A percentile compares a stretch with the other conserved stretches of the same genome.
Conservation (phyloP, 2,329 filamentous ascomycete species). For the Fonsecaea monophora region DNA sequence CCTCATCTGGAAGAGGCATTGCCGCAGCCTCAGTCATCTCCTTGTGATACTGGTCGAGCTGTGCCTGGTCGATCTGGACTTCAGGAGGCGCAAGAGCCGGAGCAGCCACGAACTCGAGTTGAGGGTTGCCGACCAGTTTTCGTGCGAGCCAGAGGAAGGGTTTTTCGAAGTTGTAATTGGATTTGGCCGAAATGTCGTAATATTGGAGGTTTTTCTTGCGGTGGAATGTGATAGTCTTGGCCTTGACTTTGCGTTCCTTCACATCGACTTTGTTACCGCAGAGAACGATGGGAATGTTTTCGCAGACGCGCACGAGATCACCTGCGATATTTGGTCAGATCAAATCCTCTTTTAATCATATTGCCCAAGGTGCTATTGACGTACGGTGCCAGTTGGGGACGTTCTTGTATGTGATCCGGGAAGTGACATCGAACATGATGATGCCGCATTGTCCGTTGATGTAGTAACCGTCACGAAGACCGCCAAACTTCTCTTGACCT, state of each 20-base stretch:
- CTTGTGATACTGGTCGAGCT: conserved; percentile 80
- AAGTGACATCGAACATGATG: conserved; percentile 99
- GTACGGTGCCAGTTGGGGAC: conserved; percentile 99
- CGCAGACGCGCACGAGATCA: conserved; percentile 97
- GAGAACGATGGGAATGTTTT: conserved; percentile 98
- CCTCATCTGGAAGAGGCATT: conserved; percentile 92
- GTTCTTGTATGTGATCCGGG: conserved; percentile 99
- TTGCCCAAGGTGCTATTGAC: conserved; percentile 48
- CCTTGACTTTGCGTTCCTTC: conserved; percentile 99
- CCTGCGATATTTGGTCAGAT: conserved; percentile 60
- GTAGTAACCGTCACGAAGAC: conserved; percentile 99
- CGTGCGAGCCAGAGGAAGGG: conserved; percentile 99
- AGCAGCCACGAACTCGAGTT: conserved; percentile 94
- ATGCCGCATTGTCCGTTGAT: conserved; percentile 99
- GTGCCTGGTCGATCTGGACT: conserved; percentile 82
- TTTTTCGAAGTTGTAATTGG: conserved; percentile 99
- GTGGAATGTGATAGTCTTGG: conserved; percentile 99
- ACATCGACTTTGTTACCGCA: conserved; percentile 99
- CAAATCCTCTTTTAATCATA: not conserved
- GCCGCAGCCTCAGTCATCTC: conserved; percentile 84
- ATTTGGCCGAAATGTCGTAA: conserved; percentile 99
- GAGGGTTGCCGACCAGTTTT: conserved; percentile 95
- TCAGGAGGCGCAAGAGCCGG: conserved; percentile 93
- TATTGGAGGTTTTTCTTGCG: conserved; percentile 99
- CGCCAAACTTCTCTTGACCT: conserved; percentile 99